Conservation (phyloP, 768 basidiomycete genomes). For the Lactarius psammicola region DNA sequence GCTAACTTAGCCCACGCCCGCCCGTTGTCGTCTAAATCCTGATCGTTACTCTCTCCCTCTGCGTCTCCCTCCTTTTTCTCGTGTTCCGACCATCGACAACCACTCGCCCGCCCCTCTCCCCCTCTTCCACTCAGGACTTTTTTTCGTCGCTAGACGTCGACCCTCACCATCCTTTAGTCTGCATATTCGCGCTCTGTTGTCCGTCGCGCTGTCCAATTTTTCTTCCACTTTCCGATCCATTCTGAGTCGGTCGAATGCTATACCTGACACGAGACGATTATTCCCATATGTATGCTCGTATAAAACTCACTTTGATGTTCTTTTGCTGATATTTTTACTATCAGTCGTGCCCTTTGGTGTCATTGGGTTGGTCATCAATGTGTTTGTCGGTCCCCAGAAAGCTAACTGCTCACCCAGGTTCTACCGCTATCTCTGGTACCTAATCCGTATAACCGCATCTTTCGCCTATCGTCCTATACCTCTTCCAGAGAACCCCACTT, state of each 20-base stretch:
- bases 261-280: conserved; percentile 89
- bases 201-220: conserved; percentile 23
- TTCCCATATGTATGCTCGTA: conserved; percentile 76
- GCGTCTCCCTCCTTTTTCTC: not conserved
- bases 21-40: not conserved
- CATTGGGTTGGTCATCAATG: conserved; percentile 58
- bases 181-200: conserved; percentile 25
- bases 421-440: conserved; percentile 92
- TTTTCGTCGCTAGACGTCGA: conserved; percentile 27
- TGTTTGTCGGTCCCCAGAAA: not conserved
- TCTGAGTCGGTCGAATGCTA: conserved; percentile 49
- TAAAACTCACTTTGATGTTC: not conserved
- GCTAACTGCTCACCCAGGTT: conserved; percentile 49
- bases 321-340: conserved; percentile 11
- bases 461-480: conserved; percentile 85
- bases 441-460: conserved; percentile 79
- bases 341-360: conserved; percentile 87
- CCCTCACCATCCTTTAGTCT: conserved; percentile 28
- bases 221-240: conserved; percentile 7
- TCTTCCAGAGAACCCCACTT: conserved; percentile 86
- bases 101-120: too few species aligned
- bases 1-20: not conserved
- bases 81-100: not conserved
- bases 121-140: conserved; percentile 3
- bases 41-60: not conserved